Conservation (phyloP, 164 flowering plant species). For the Cinnamomum chago region DNA sequence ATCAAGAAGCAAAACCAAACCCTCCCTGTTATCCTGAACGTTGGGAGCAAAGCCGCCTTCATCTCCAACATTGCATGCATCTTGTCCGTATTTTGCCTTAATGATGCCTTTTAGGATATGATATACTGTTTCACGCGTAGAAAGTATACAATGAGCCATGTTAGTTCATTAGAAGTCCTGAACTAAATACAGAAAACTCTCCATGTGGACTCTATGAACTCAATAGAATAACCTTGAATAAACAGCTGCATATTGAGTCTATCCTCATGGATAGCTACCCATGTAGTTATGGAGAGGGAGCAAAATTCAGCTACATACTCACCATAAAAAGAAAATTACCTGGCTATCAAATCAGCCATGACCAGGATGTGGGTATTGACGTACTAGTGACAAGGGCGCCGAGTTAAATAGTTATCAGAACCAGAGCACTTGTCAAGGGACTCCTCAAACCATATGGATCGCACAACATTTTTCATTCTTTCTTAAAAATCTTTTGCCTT, state of each 20-base stretch:
- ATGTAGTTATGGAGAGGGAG: background rate
- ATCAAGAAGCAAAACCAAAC: slow-evolving; percentile 76
- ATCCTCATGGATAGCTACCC: background rate
- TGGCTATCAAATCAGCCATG: background rate
- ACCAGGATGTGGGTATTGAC: background rate
- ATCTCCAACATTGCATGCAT: slow-evolving; percentile 99
- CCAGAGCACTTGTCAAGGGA: too few relatives aligned
- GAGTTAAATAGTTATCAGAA: too few relatives aligned
- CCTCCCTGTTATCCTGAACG: slow-evolving; percentile 97
- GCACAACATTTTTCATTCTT: too few relatives aligned
- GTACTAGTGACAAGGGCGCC: background rate
- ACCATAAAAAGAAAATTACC: background rate
- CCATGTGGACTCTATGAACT: background rate
- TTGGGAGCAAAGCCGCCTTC: slow-evolving; percentile 99
- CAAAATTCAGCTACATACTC: background rate
- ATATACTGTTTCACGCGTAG: slow-evolving; percentile 51
- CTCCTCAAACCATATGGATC: too few relatives aligned
- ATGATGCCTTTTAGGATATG: slow-evolving; percentile 85
- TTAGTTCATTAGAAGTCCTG: background rate
- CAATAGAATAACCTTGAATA: background rate
- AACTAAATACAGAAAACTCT: background rate
- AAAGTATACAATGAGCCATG: slow-evolving; percentile 3
- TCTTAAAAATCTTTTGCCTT: too few relatives aligned
- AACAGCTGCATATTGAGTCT: background rate
- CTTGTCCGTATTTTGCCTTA: slow-evolving; percentile 90